Base-by-base conservation (phyloP, 169 alveolate species). In the Perkinsus marinus region DNA sequence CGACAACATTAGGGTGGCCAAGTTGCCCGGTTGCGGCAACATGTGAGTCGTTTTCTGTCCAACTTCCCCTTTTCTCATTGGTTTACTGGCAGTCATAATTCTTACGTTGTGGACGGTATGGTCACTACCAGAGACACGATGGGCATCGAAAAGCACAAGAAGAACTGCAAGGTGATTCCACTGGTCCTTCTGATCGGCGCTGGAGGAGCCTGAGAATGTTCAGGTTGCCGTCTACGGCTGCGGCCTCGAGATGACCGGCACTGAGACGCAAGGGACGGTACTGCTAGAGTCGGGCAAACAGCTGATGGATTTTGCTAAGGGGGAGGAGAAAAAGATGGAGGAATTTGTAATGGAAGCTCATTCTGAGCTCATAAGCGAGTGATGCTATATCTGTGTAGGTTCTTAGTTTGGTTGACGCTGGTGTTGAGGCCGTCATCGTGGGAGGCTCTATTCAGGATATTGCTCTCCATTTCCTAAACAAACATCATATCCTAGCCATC, bases 241-340 rank as follows among this genome's bases (percentile, higher is more conserved):
- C 93, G 99, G 99, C 69, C 95, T 99, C 37, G 99, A 99, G 92
- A 95, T 93, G 92, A 92, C 95, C 37, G 95, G 95, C 94, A 98
- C 99, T 26, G 99, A 99, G 93, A 98, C 99, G 30, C 98, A 98
- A 95, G 99, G 99, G 93, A 99, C 99, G 7, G 99, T 99, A 38
- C 96, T 99, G 43, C 94, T 99, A 57, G 98, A 97, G 93, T 98
- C 96, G 39, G 99, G 99, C 22, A 98, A 98, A 92, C 99, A 99
- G 91, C 97, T 98, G 90, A 91, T 93, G 93, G 93, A 93, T 92
- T 95, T 94, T 91, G 92, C 94, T 39, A 94, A 94, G 95, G 95
- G 95, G 26, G 96, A 94, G 92, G 95, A 93, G 92, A 39, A 89
- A 9, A 93, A 93, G 46, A 93, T 93, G 95, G 95, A 93, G 68